Evolutionary conservation across 2,329 filamentous ascomycete genomes (phyloP).

Genomic region (Fusarium foetens): DNA sequence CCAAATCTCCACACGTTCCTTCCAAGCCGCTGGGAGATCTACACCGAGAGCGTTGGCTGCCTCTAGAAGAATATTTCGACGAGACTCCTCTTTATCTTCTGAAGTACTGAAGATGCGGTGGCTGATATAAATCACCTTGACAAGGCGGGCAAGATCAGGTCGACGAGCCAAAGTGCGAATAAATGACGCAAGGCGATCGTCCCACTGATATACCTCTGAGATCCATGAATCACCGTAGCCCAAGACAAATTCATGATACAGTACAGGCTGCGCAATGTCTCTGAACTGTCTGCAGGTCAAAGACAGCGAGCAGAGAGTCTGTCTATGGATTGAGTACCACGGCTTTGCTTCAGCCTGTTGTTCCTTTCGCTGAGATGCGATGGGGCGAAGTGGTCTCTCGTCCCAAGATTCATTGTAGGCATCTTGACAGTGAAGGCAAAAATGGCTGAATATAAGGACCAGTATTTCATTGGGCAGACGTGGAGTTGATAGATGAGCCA

Average conservation of each 20-base stretch:
- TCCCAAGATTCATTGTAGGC: not conserved
- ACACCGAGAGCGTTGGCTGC: not conserved
- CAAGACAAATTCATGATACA: constrained; percentile 20
- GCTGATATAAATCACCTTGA: not conserved
- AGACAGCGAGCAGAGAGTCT: constrained; percentile 1
- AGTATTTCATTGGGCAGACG: not conserved
- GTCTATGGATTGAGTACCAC: not conserved
- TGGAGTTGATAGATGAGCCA: not conserved
- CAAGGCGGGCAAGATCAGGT: not conserved
- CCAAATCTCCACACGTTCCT: not conserved
- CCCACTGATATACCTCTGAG: not conserved
- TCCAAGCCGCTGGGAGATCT: not conserved
- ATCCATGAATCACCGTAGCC: constrained; percentile 1
- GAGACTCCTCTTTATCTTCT: not conserved
- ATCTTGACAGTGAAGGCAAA: constrained; percentile 6
- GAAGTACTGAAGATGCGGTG: fast-evolving
- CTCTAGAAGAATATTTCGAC: not conserved
- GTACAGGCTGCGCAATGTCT: not conserved
- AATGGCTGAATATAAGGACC: not conserved
- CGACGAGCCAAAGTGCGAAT: not conserved
- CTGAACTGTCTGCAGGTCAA: not conserved
- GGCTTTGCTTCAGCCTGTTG: not conserved
- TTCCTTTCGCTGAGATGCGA: fast-evolving
- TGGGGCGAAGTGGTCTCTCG: not conserved
- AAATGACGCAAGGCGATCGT: not conserved